phyloP scores from a whole-genome alignment of 163 green algal species.

The Chloromonas sp. region DNA sequence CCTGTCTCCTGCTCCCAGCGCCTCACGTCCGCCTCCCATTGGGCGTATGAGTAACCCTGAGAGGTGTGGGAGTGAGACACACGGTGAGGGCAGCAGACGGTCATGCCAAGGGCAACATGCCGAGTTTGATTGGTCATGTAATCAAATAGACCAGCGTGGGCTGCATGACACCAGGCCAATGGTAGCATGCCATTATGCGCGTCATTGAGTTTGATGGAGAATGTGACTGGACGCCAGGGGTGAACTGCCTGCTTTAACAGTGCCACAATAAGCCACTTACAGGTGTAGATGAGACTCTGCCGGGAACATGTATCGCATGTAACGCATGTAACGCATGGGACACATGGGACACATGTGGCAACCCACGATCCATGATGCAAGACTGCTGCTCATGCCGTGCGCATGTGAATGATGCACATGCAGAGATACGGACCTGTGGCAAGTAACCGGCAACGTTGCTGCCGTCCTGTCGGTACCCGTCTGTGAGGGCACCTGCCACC shows the following conservation, averaged over 20 bases:
- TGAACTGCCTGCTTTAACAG: not conserved
- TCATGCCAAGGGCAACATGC: no score
- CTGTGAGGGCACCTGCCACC: constrained; percentile 25
- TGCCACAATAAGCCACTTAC: no score
- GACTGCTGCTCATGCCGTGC: not conserved
- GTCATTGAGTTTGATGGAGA: not conserved
- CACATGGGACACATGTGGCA: not conserved
- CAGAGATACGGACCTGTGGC: constrained; percentile 4
- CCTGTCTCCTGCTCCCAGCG: constrained; percentile 50
- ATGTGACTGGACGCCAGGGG: not conserved
- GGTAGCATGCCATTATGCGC: not conserved
- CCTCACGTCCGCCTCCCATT: constrained; percentile 46
- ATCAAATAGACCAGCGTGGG: not conserved
- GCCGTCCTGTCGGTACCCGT: constrained; percentile 15
- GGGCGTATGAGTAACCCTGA: constrained; percentile 36
- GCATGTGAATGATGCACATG: no score
- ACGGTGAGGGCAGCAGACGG: not conserved
- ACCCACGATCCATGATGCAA: not conserved
- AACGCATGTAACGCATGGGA: no score
- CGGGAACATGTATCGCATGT: not conserved
- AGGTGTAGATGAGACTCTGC: not conserved
- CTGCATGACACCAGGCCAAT: not conserved
- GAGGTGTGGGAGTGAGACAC: not conserved
- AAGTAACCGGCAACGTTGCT: constrained; percentile 18
- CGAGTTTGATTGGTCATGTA: no score